Conservation (phyloP, 2,329 filamentous ascomycete species). For the Apiospora arundinis region DNA sequence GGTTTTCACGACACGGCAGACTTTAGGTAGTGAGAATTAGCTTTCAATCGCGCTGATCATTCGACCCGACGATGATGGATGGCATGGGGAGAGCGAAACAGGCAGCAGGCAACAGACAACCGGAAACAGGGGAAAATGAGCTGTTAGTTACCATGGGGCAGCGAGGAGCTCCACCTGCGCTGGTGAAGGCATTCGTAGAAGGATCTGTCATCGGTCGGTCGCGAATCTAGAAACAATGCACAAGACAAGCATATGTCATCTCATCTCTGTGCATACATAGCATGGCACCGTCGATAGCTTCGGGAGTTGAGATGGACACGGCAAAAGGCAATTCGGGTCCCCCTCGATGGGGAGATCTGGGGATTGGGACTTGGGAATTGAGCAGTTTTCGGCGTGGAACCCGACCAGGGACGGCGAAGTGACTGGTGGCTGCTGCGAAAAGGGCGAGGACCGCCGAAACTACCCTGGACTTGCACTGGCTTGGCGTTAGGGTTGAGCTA, state of each 20-base stretch:
- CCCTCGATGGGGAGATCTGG: neutral
- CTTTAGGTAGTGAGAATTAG: slow-evolving; percentile 34
- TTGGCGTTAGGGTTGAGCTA: neutral
- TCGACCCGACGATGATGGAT: neutral
- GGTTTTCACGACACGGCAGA: slow-evolving; percentile 54
- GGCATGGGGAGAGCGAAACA: neutral
- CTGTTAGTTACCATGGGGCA: slow-evolving; percentile 42
- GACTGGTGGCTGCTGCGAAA: neutral
- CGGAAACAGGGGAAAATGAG: neutral
- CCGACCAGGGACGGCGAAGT: neutral
- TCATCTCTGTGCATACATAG: slow-evolving; percentile 15
- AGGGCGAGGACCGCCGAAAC: neutral
- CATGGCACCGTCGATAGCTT: neutral
- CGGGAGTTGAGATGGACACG: slow-evolving; percentile 14
- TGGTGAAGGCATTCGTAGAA: slow-evolving; percentile 41
- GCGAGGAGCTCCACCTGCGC: slow-evolving; percentile 39
- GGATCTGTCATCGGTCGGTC: slow-evolving; percentile 22
- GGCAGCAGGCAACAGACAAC: neutral
- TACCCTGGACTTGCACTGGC: neutral
- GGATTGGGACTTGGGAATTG: neutral
- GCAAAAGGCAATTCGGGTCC: slow-evolving; percentile 1
- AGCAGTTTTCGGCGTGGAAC: slow-evolving; percentile 14
- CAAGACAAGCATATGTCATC: slow-evolving; percentile 19
- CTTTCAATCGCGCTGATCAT: neutral
- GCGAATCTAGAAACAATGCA: neutral